Evolutionary conservation across 768 basidiomycete species (phyloP), one percentile per base, ranked within the genome.

Genomic region (Sarcodon aspratus): DNA sequence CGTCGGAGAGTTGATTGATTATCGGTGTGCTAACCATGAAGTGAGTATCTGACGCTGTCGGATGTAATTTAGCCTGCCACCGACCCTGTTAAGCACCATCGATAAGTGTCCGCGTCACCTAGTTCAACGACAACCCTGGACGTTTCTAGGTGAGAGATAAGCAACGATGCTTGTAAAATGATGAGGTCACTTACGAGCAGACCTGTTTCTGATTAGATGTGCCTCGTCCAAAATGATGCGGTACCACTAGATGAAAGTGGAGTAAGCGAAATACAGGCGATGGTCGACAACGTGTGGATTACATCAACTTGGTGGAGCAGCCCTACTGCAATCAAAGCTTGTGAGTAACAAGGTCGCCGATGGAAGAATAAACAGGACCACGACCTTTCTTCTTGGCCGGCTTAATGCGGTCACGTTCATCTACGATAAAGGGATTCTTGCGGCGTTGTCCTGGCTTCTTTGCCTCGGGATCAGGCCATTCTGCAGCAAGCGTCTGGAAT

Each of bases 51-150:
- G 44, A 36, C 18, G 32, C 48, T 42, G 35, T 48, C 11, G 8
- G 13, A 27, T 36, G 17, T 18, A 48, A 46, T 46, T 52, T 27
- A 36, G 18, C 21, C 2, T 27, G 5, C 12, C 4, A 45, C 67
- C 15, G 58, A 75, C 72, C 79, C 80, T 21, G 81, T 85, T 8
- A 85, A 63, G 53, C 74, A 75, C 86, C 86, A 88, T 36, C 82
- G 70, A 58, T 79, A 73, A 13, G 57, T 68, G 0, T 27, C 21
- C 21, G 21, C 5, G 21, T 76, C 54, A 9, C 69, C 61, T 12
- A 89, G 62, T 10, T 76, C 71, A 9, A 72, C 72, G 11, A 79
- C 74, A 1, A 77, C 74, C 13, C 75, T 69, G 13, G 79, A 78
- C 37, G 66, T 67, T 36, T 76, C 76, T 79, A 43, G 9, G 36